Evolutionary conservation across 306 rosid genomes (phyloP).

Genomic region (Clitoria ternatea): DNA sequence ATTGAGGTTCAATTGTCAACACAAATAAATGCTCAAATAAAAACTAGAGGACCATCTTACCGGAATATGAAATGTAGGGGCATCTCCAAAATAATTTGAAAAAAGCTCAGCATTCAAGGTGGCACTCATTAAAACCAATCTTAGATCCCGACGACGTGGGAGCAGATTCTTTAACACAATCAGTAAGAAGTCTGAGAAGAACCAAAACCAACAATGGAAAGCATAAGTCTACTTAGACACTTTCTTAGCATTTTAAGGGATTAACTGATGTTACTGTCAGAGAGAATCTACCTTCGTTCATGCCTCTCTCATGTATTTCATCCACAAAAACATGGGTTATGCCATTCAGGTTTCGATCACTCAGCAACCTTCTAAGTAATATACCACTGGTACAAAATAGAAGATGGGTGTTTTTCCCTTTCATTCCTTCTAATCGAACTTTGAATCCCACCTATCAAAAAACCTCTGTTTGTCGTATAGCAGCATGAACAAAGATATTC

Average conservation of each 20-base stretch:
- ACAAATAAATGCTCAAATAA: constrained; percentile 14
- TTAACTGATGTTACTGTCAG: background rate
- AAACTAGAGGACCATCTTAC: constrained; percentile 37
- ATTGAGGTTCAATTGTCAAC: background rate
- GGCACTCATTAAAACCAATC: constrained; percentile 95
- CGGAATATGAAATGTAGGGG: constrained; percentile 74
- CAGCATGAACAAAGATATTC: constrained; percentile 53
- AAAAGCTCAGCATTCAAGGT: constrained; percentile 91
- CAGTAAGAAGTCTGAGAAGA: constrained; percentile 81
- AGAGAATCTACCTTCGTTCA: constrained; percentile 84
- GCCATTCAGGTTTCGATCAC: constrained; percentile 87
- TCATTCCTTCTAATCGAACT: constrained; percentile 96
- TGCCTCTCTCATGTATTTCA: constrained; percentile 99
- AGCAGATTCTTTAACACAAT: constrained; percentile 97
- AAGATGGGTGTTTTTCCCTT: constrained; percentile 88
- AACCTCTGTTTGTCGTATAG: constrained; percentile 71
- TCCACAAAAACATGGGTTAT: constrained; percentile 96
- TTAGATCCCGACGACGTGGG: constrained; percentile 81
- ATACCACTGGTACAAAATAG: constrained; percentile 98
- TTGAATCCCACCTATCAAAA: constrained; percentile 96
- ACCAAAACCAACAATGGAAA: constrained; percentile 32
- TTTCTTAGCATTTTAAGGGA: constrained; percentile 13
- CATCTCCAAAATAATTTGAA: constrained; percentile 69
- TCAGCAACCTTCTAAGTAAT: constrained; percentile 85
- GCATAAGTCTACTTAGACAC: constrained; percentile 21